Base-by-base conservation (phyloP, 768 basidiomycete genomes). In the Aureoboletus auriporus region DNA sequence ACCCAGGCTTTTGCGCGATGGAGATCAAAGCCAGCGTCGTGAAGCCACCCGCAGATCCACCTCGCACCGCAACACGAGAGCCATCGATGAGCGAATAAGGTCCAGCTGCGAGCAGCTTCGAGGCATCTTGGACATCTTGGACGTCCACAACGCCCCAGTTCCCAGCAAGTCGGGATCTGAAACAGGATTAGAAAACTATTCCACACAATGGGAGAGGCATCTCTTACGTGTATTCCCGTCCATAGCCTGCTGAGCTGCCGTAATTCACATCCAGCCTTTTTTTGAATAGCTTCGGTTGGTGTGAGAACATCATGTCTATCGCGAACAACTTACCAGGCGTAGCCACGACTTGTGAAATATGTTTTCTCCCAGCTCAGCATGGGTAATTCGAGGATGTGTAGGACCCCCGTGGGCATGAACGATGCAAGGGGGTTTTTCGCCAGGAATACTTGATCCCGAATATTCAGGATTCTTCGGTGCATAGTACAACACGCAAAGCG, bases 251-350 rank as follows among this genome's bases (percentile, higher is more conserved):
- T 0, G 84, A 85, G 4, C 88, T 88, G 12, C 85, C 75, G 54
- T 88, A 85, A 59, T 90, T 84, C 31, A 90, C 85, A 44, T 85
- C 84, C 27, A 86, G 57, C 78, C 84, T 81, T 53, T 59, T 23
- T 48, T 62, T 26, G 33, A 31, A 34, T 31, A 7, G 20, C 3
- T 16, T 20, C 20, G 4, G n/a, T 26, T 30, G 51, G 36, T 6
- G 4, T 49, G 5, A 7, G 34, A 35, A 6, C 14, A 7, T 20
- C 35, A 10, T 33, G 31, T 9, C 9, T 33, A 33, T 33, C 4
- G 31, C 52, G 34, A n/a, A 54, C 27, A 17, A 54, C 69, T 39
- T 52, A 84, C 86, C 83, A 87, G 16, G 75, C 82, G 70, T 74
- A 89, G 16, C 86, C 84, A 7, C 84, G 74, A 17, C 76, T 78